Evolutionary conservation across 129 eudicot genomes (phyloP), one percentile per base, ranked within the genome.

Genomic region (Flaveria brownii): DNA sequence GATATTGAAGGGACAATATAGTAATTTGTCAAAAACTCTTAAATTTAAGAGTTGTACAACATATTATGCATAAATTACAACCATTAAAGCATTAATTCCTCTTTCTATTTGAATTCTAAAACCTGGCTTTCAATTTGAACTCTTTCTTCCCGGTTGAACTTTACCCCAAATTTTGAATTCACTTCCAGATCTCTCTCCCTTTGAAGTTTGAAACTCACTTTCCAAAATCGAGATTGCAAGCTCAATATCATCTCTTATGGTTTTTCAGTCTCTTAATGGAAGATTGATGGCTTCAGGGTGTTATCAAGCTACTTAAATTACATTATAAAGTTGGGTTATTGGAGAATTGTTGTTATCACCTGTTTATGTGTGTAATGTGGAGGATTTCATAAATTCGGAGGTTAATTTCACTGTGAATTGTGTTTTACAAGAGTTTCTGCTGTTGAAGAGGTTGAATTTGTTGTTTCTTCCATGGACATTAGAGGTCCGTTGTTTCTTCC

Each of bases 401-500:
- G 62, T 59, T 69, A 70, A 72, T 71, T 85, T 72, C 41, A 8
- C 3, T 1, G 41, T 3, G 16, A 22, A 59, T 56, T 22, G 68
- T 55, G 66, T 73, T 60, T 51, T 73, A 23, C 55, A 68, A 65
- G 39, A 22, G 30, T 64, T 45, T 67, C 46, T 50, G 76, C 33
- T 52, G 50, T 71, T 71, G 46, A 36, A 62, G 73, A 73, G 74
- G 65, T 64, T 54, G 30, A 76, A 63, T 85, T 68, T 36, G 50
- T 39, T 51, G 11, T 39, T 49, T 77, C 1, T 45, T 2, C 6
- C 46, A 75, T 75, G 79, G 79, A 75, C 18, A 89, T 74, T 76
- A 84, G 85, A 72, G 84, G 84, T 20, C 63, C 71, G 20, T 57
- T 70, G 15, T 67, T 80, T 83, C 23, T 61, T 39, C 69, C 80